Percentiles rank a stretch among this genome's conserved stretches.
These are phyloP conservation scores for Solanum pinnatisectum DNA, from an alignment of 257 asterid species.

Conservation along the genomic window DNA sequence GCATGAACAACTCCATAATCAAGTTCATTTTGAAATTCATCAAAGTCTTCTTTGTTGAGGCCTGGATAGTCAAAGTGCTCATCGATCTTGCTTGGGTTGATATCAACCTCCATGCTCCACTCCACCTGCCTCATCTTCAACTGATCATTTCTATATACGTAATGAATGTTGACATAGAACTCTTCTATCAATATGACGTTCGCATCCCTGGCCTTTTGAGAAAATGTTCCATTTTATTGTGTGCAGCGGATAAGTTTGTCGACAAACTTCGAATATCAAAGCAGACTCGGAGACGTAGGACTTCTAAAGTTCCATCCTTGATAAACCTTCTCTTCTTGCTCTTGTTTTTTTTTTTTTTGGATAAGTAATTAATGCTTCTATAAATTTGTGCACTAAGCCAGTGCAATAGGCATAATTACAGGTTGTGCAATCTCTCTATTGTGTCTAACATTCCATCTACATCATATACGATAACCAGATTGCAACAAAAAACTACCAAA, in stretches of 20 bases:
- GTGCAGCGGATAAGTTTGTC: neutral
- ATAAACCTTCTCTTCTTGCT: neutral
- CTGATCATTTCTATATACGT: neutral
- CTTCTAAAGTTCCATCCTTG: neutral
- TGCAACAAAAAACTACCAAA: neutral
- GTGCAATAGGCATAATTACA: neutral
- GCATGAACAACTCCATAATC: neutral
- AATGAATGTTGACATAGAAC: neutral
- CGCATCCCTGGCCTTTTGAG: neutral
- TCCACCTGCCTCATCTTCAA: neutral
- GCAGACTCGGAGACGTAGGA: neutral
- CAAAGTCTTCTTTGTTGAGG: neutral
- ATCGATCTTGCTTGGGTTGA: neutral
- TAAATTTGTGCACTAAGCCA: neutral
- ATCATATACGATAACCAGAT: neutral
- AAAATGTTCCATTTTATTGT: neutral
- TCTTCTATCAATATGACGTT: neutral
- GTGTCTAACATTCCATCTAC: neutral
- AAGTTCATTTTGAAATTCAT: neutral
- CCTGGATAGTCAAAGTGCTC: neutral
- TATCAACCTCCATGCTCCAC: neutral
- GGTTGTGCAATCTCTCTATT: neutral
- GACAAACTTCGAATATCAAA: neutral
- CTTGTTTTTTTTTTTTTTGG: neutral
- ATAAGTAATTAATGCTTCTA: neutral